Base-by-base conservation (phyloP, 306 rosid species). In the Sechiopsis laciniata region DNA sequence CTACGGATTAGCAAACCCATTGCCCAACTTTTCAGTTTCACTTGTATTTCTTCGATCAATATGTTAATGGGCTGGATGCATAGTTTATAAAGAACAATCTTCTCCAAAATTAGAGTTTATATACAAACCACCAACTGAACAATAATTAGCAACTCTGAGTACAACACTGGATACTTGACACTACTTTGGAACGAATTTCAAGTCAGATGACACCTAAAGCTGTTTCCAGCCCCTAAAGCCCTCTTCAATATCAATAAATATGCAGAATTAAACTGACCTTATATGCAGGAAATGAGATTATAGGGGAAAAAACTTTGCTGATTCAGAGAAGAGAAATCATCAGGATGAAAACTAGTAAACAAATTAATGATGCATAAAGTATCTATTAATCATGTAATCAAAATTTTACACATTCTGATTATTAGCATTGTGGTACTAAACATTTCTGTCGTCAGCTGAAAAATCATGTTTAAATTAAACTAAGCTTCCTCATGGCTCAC, bases 311-410 rank as follows among this genome's bases (percentile, higher is more conserved):
- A 26, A 42, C 45, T 51, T 20, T 26, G 48, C 60, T 22, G 8
- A 70, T 51, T 52, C 74, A 51, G 46, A 22, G 59, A 70, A 16
- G n/a, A 69, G 22, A 50, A 20, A 48, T 14, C 58, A 51, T 48
- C 7, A 8, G 8, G 58, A 51, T 69, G 14, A 51, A 15, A 24
- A n/a, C 59, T 19, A 4, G 16, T 52, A n/a, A 4, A 52, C 46
- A 70, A 51, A 70, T 9, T 50, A 52, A 26, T 24, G 58, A 26
- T 52, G 74, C 60, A 51, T 51, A 50, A 68, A 22, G 74, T 69
- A 69, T 70, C 19, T 56, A 70, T 70, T 51, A 35, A 15, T 24
- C 46, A 24, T 70, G 46, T 51, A 4, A 24, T 51, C 24, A 70
- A 14, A 15, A 70, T 52, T 70, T 15, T n/a, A 50, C 74, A 70